Evolutionary conservation across 768 basidiomycete genomes (phyloP).

Genomic region (Suillus clintonianus): DNA sequence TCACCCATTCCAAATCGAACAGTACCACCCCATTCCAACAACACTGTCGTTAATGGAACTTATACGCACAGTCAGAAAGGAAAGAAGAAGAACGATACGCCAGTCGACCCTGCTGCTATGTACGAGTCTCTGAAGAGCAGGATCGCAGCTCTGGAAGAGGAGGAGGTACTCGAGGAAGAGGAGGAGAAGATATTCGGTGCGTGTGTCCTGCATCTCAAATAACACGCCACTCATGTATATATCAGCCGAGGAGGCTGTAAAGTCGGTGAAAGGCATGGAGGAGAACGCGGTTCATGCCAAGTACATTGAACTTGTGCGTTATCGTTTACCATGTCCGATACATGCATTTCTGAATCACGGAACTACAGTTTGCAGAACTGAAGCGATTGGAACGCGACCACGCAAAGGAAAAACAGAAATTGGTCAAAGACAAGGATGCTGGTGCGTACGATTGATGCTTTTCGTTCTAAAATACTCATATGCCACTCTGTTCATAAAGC

Average conservation of each 20-base stretch:
- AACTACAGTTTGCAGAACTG: conserved; percentile 78
- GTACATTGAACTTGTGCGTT: conserved; percentile 82
- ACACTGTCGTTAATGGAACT: conserved; percentile 27
- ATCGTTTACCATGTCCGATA: conserved; percentile 19
- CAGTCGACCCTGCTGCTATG: conserved; percentile 82
- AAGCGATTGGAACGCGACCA: conserved; percentile 87
- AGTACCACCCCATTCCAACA: conserved; percentile 31
- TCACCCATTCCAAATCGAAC: conserved; percentile 34
- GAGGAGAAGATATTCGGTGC: conserved; percentile 78
- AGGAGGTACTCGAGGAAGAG: conserved; percentile 84
- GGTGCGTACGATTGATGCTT: conserved; percentile 44
- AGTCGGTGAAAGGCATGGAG: conserved; percentile 78
- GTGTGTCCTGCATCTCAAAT: conserved; percentile 23
- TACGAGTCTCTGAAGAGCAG: conserved; percentile 87
- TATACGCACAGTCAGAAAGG: conserved; percentile 43
- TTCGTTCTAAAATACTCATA: conserved; percentile 15
- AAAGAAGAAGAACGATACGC: conserved; percentile 69
- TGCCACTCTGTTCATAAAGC: conserved; percentile 44
- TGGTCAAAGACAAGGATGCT: conserved; percentile 88
- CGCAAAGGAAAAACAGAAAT: conserved; percentile 89
- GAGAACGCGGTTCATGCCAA: conserved; percentile 84
- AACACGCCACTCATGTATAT: conserved; percentile 14
- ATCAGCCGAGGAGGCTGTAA: conserved; percentile 85
- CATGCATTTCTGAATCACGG: conserved; percentile 12
- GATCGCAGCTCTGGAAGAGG: conserved; percentile 88